Evolutionary conservation across 371 early-diverging fungal genomes (phyloP).

Genomic region (Phascolomyces articulosus): DNA sequence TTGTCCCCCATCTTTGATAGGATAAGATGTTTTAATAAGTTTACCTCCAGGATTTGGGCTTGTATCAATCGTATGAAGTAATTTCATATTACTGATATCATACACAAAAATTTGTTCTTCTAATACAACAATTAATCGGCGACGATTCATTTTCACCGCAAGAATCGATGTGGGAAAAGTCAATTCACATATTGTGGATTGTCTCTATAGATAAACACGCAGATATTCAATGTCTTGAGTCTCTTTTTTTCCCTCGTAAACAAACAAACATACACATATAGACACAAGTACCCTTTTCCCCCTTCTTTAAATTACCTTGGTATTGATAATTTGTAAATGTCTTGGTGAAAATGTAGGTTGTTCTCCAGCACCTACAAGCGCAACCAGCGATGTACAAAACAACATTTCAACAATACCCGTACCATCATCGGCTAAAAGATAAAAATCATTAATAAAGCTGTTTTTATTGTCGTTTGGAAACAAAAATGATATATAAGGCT

Average conservation of each 20-base stretch:
- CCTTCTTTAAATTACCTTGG: conserved; percentile 68
- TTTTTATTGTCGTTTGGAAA: too few species aligned
- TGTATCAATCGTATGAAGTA: conserved; percentile 93
- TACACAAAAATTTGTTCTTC: conserved; percentile 91
- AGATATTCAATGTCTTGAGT: too few species aligned
- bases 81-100: conserved; percentile 96
- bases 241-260: background rate
- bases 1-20: too few species aligned
- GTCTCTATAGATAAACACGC: too few species aligned
- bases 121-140: conserved; percentile 89
- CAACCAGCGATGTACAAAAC: conserved; percentile 93
- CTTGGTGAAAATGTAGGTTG: conserved; percentile 89
- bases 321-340: conserved; percentile 91
- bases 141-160: conserved; percentile 93
- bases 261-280: background rate
- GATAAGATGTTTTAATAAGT: background rate
- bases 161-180: conserved; percentile 90
- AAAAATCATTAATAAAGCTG: background rate
- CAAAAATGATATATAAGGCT: too few species aligned
- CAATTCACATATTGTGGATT: conserved; percentile 95
- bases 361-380: conserved; percentile 94
- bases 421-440: conserved; percentile 73
- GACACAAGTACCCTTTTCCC: conserved; percentile 28
- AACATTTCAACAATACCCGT: conserved; percentile 96
- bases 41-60: conserved; percentile 87